phyloP scores from a whole-genome alignment of 345 rosid species.

The Excoecaria cochinchinensis region DNA sequence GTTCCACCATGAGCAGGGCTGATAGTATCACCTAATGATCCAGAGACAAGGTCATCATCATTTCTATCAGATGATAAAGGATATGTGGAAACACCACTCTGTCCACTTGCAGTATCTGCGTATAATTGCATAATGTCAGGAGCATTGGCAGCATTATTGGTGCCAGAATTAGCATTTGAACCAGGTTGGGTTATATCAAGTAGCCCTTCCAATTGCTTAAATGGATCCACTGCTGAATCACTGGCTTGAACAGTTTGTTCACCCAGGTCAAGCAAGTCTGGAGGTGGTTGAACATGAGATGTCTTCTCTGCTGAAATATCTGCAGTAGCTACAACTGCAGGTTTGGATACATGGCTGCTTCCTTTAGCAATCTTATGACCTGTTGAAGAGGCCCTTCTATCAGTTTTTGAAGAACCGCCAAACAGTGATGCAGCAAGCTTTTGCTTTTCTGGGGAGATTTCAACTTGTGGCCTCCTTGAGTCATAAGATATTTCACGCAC shows the following conservation, averaged over 20 bases:
- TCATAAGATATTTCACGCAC: conserved; percentile 48
- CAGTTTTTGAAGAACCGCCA: conserved; percentile 71
- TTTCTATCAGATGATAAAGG: conserved; percentile 17
- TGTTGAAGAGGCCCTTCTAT: conserved; percentile 54
- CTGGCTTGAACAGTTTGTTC: conserved; percentile 47
- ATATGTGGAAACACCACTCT: conserved; percentile 11
- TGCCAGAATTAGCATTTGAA: conserved; percentile 24
- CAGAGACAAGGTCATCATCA: conserved; percentile 34
- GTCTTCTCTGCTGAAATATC: conserved; percentile 36
- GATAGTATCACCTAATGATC: conserved; percentile 20
- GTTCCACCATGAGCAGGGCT: not conserved
- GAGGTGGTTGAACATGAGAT: conserved; percentile 57
- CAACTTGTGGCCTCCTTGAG: conserved; percentile 59
- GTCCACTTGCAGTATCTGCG: conserved; percentile 36
- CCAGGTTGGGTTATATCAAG: conserved; percentile 44
- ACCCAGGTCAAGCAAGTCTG: conserved; percentile 88
- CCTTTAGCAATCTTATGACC: conserved; percentile 54
- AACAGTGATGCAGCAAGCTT: conserved; percentile 97
- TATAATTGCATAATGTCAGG: conserved; percentile 57
- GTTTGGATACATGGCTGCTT: conserved; percentile 35
- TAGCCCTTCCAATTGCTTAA: conserved; percentile 81
- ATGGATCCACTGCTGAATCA: conserved; percentile 61
- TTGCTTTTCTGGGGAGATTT: conserved; percentile 80
- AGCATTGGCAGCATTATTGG: conserved; percentile 21
- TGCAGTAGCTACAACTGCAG: conserved; percentile 4